These are phyloP conservation scores for Coccomyxa subellipsoidea DNA, from an alignment of 163 green algal genomes.

Conservation along the genomic window DNA sequence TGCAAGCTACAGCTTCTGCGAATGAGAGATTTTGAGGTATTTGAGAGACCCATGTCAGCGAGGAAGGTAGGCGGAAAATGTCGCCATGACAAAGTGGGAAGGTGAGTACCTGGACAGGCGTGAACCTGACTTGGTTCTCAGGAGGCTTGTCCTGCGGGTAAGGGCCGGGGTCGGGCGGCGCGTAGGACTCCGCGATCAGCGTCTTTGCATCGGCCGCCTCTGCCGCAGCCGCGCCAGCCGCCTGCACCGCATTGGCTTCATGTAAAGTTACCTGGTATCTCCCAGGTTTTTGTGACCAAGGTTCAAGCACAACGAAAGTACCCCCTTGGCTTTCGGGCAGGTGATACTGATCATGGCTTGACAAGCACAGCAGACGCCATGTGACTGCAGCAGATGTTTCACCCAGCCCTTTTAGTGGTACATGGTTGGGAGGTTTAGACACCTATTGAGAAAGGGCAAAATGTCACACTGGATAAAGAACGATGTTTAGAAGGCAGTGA, in stretches of 20 bases:
- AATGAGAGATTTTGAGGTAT: neutral
- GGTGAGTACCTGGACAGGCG: conserved; percentile 71
- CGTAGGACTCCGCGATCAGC: conserved; percentile 75
- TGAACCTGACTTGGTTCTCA: conserved; percentile 90
- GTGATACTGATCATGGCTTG: too few relatives aligned
- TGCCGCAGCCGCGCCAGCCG: neutral
- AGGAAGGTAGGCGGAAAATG: neutral
- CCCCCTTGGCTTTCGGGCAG: too few relatives aligned
- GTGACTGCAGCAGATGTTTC: too few relatives aligned
- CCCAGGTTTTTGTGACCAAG: too few relatives aligned
- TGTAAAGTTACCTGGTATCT: too few relatives aligned
- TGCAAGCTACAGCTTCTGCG: too few relatives aligned
- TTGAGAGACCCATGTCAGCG: neutral
- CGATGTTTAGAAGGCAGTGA: too few relatives aligned
- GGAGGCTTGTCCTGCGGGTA: conserved; percentile 82
- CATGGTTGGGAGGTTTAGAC: too few relatives aligned
- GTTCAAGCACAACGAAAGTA: neutral
- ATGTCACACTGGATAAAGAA: too few relatives aligned
- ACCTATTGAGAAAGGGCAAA: too few relatives aligned
- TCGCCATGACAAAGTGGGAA: neutral
- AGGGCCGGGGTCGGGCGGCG: conserved; percentile 70
- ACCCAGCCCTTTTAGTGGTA: too few relatives aligned
- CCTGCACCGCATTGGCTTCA: neutral
- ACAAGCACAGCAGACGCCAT: too few relatives aligned
- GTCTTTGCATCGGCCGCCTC: neutral